Conservation (phyloP, 176 grass and related monocot genomes). For the Rhynchospora tenuis region DNA sequence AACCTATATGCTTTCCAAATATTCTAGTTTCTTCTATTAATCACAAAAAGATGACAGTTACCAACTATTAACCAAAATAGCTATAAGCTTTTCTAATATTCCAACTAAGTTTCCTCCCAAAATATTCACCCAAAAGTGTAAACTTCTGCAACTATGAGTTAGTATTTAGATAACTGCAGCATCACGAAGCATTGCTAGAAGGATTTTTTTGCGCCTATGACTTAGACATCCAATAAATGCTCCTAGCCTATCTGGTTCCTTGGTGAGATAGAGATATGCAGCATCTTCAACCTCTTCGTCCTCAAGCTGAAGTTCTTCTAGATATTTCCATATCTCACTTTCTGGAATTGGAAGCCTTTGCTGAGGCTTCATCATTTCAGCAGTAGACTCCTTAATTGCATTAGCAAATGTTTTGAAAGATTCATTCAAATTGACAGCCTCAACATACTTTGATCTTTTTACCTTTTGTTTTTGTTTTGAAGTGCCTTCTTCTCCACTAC, state of each 20-base stretch:
- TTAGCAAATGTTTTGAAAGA: neutral
- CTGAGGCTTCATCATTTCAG: neutral
- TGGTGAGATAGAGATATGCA: neutral
- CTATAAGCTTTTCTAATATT: too few species aligned
- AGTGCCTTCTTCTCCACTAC: neutral
- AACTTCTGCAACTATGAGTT: too few species aligned
- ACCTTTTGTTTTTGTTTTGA: neutral
- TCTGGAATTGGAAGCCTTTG: neutral
- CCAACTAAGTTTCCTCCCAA: too few species aligned
- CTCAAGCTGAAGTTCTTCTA: neutral
- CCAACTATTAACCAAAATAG: too few species aligned
- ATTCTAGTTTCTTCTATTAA: too few species aligned
- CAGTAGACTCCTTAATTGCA: neutral
- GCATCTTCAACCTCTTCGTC: neutral
- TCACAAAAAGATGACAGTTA: too few species aligned
- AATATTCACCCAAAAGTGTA: too few species aligned
- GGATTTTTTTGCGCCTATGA: neutral
- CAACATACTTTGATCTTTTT: neutral
- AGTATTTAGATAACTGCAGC: too few species aligned
- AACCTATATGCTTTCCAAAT: too few species aligned
- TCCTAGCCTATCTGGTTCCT: slow-evolving; percentile 7
- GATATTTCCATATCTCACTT: neutral
- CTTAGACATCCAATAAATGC: slow-evolving; percentile 6
- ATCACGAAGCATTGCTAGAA: neutral
- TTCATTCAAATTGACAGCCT: neutral